Evolutionary conservation across 768 basidiomycete genomes (phyloP).

Genomic region (Coprinopsis marcescibilis): DNA sequence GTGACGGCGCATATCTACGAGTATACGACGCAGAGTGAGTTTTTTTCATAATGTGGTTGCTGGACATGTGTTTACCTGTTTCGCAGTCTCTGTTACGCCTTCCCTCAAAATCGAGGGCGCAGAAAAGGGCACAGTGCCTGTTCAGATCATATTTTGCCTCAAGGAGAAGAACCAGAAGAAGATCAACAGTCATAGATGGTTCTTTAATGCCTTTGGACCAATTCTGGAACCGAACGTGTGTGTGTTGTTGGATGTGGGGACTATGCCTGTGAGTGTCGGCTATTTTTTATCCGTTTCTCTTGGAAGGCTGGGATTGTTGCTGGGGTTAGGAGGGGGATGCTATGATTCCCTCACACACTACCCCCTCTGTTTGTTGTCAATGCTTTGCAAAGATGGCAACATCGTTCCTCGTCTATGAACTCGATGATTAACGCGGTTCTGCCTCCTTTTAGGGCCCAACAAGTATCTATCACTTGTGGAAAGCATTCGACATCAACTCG

Average conservation of each 20-base stretch:
- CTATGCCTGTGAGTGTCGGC: too few relatives aligned
- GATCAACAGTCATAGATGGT: slow-evolving; percentile 94
- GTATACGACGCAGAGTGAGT: slow-evolving; percentile 85
- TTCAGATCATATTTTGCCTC: slow-evolving; percentile 89
- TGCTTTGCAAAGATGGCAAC: too few relatives aligned
- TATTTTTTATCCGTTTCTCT: too few relatives aligned
- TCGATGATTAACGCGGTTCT: too few relatives aligned
- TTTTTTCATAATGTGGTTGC: not conserved
- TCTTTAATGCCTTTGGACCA: slow-evolving; percentile 86
- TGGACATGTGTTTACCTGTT: not conserved
- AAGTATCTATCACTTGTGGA: slow-evolving; percentile 90
- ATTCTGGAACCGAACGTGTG: slow-evolving; percentile 89
- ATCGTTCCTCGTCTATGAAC: too few relatives aligned
- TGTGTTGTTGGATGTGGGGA: slow-evolving; percentile 80
- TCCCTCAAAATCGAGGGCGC: slow-evolving; percentile 77
- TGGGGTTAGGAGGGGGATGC: too few relatives aligned
- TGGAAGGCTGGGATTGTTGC: too few relatives aligned
- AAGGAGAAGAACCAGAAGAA: slow-evolving; percentile 95
- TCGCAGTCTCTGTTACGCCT: slow-evolving; percentile 71
- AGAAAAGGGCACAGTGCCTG: slow-evolving; percentile 77
- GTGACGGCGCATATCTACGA: slow-evolving; percentile 92
- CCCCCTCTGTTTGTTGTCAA: too few relatives aligned
- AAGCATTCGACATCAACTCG: slow-evolving; percentile 89
- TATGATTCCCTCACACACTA: too few relatives aligned
- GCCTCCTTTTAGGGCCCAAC: too few relatives aligned